phyloP scores from a whole-genome alignment of 1,139 yeast genomes.

The Yamadazyma diospyri region DNA sequence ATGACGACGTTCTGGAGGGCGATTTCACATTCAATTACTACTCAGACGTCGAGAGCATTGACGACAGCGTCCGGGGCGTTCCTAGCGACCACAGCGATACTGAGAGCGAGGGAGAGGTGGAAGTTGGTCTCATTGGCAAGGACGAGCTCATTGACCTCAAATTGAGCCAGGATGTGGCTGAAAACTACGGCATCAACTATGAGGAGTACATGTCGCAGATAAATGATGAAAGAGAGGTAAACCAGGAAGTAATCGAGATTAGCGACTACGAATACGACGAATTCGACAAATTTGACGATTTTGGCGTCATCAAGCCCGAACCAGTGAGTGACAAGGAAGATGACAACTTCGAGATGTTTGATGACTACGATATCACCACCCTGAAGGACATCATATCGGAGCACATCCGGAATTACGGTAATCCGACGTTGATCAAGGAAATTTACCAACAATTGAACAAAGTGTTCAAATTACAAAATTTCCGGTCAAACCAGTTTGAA shows the following conservation, averaged over 20 bases:
- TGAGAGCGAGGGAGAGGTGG: conserved; percentile 12
- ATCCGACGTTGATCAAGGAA: conserved; percentile 46
- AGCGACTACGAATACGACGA: conserved; percentile 31
- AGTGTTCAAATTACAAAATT: conserved; percentile 61
- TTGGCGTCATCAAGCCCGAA: conserved; percentile 6
- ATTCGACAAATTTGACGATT: conserved; percentile 6
- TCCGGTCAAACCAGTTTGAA: conserved; percentile 81
- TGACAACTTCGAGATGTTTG: conserved; percentile 12
- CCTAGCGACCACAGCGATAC: conserved; percentile 14
- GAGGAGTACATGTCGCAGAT: conserved; percentile 30
- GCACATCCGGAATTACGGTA: conserved; percentile 23
- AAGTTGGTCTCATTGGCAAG: conserved; percentile 11
- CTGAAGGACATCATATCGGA: conserved; percentile 13
- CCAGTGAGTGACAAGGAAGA: not conserved
- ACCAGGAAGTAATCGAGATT: conserved; percentile 28
- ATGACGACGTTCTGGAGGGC: conserved; percentile 17
- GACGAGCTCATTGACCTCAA: conserved; percentile 27
- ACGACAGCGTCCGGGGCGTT: not conserved
- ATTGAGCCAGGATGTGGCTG: conserved; percentile 31
- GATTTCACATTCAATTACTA: conserved; percentile 9
- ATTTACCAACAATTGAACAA: conserved; percentile 53
- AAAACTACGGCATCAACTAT: conserved; percentile 26
- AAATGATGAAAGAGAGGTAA: conserved; percentile 41
- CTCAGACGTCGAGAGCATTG: conserved; percentile 7
- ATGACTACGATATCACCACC: conserved; percentile 17